Percentiles rank a stretch among this genome's conserved stretches.
Evolutionary conservation across 1,284 basidiomycete species (phyloP).

Genomic region (Cryptococcus floricola): DNA sequence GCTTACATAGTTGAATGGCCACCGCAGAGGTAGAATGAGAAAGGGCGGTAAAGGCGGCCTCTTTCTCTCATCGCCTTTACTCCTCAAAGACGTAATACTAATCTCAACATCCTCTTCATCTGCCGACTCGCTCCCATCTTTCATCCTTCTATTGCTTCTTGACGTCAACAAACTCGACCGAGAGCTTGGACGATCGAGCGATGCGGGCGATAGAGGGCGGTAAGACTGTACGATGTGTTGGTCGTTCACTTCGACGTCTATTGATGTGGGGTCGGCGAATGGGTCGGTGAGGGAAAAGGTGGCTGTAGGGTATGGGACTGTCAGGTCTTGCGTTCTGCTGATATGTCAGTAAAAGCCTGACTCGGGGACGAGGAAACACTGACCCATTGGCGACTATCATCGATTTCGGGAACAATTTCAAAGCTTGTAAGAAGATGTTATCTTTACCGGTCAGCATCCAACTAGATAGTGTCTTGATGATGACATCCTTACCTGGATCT

Average conservation of each 20-base stretch:
- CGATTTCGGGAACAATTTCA: conserved; percentile 65
- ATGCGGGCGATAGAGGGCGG: not conserved
- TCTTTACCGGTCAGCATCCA: conserved; percentile 49
- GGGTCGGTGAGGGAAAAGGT: conserved; percentile 68
- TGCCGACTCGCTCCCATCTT: not conserved
- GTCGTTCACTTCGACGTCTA: conserved; percentile 59
- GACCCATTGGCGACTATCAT: conserved; percentile 81
- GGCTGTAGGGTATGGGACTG: conserved; percentile 77
- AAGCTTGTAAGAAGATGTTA: conserved; percentile 70
- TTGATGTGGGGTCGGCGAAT: conserved; percentile 58
- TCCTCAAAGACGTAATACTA: conserved; percentile 6
- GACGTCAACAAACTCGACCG: not conserved
- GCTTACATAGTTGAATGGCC: conserved; percentile 39
- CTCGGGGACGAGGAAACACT: conserved; percentile 23
- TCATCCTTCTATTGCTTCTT: not conserved
- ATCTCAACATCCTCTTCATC: conserved; percentile 27
- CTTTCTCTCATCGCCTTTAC: not conserved
- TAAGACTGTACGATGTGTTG: conserved; percentile 20
- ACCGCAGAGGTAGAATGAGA: conserved; percentile 26
- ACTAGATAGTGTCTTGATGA: no score
- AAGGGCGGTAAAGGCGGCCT: conserved; percentile 28
- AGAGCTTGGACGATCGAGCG: not conserved
- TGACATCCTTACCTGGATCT: conserved; percentile 62
- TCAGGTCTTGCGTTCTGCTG: conserved; percentile 61
- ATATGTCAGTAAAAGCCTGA: not conserved